Evolutionary conservation across 805 yeast species (phyloP).

Genomic region (Blastobotrys terrestris): DNA sequence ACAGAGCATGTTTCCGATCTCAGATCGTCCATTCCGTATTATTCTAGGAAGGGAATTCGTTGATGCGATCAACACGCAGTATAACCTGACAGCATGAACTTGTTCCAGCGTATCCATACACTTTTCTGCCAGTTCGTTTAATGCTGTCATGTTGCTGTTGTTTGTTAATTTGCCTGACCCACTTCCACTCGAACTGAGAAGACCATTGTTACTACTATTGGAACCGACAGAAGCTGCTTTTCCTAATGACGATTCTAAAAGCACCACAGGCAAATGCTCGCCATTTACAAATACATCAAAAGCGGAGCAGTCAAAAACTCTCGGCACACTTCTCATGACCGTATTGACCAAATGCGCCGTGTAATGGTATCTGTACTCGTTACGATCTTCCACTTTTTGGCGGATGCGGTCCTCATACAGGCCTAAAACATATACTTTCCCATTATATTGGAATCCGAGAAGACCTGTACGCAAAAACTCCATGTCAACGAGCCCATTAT

Average conservation of each 20-base stretch:
- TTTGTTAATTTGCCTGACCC: neutral
- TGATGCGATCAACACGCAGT: constrained; percentile 75
- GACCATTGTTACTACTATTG: constrained; percentile 2
- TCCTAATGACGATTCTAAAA: constrained; percentile 58
- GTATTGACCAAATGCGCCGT: constrained; percentile 83
- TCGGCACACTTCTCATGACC: constrained; percentile 70
- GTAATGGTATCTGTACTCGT: constrained; percentile 59
- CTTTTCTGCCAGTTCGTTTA: constrained; percentile 46
- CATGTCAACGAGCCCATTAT: constrained; percentile 60
- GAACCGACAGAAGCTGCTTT: constrained; percentile 31
- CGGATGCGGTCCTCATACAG: constrained; percentile 86
- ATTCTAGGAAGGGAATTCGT: constrained; percentile 81
- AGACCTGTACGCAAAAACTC: constrained; percentile 88
- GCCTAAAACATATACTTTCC: constrained; percentile 83
- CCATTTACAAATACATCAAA: constrained; percentile 76
- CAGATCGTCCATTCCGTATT: constrained; percentile 76
- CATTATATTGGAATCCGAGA: constrained; percentile 81
- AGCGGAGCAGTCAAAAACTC: constrained; percentile 83
- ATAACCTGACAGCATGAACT: constrained; percentile 69
- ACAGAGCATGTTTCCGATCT: constrained; percentile 85
- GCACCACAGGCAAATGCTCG: constrained; percentile 77
- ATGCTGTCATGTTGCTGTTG: constrained; percentile 24
- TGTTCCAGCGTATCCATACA: constrained; percentile 42
- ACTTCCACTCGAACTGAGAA: neutral
- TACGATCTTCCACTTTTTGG: constrained; percentile 36